Percentiles rank a stretch among this genome's conserved stretches.
Evolutionary conservation across 2,329 filamentous ascomycete species (phyloP).

Genomic region (Claviceps monticola): DNA sequence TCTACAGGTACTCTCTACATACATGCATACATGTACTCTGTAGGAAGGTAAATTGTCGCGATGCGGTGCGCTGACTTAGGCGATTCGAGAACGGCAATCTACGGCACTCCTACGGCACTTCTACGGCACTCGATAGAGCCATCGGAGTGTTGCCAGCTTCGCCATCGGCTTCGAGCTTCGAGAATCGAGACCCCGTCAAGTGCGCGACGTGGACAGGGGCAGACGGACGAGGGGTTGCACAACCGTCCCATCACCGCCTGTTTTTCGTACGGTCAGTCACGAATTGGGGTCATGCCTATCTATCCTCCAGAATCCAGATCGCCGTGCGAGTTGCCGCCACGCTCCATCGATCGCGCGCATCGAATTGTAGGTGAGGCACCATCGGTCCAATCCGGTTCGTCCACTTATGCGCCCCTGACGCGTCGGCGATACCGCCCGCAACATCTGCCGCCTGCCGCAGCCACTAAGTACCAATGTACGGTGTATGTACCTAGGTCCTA

Average conservation of each 20-base stretch:
- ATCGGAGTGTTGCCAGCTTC: not conserved
- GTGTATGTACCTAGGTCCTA: too few relatives aligned
- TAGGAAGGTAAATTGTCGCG: not conserved
- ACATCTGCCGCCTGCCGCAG: not conserved
- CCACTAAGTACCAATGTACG: not conserved
- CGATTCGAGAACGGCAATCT: conserved; percentile 5
- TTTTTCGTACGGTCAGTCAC: too few relatives aligned
- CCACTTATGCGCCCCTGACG: not conserved
- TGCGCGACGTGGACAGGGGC: not conserved
- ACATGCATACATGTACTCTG: too few relatives aligned
- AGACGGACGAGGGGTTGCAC: not conserved
- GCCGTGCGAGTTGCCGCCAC: not conserved
- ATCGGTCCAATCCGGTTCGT: conserved; percentile 5
- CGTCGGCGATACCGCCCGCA: too few relatives aligned
- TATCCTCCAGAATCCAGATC: not conserved
- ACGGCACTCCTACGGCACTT: not conserved
- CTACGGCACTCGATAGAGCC: too few relatives aligned
- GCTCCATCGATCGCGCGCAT: conserved; percentile 5
- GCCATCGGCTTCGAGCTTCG: conserved; percentile 6
- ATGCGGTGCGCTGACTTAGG: conserved; percentile 2
- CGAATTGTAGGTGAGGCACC: not conserved
- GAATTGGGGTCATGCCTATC: too few relatives aligned
- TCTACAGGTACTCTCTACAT: too few relatives aligned
- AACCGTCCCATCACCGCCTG: too few relatives aligned
- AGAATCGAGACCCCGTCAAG: not conserved